Conservation (phyloP, 2,329 filamentous ascomycete species). For the Aspergillus sp. region DNA sequence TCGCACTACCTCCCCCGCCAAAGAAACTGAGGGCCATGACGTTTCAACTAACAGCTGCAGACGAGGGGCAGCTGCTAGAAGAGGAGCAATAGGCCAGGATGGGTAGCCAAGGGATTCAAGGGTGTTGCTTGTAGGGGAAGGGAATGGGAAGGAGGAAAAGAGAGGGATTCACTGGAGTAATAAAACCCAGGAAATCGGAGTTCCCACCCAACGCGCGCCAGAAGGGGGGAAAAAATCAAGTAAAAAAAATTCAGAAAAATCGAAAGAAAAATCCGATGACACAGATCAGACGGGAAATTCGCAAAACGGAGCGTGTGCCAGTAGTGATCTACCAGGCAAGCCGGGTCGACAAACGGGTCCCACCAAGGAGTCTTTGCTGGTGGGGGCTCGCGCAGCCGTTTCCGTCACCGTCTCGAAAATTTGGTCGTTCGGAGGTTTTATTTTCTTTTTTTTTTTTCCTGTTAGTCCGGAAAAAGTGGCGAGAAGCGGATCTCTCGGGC, state of each 20-base stretch:
- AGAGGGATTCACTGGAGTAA: not conserved
- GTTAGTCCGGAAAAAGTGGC: slow-evolving; percentile 15
- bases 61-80: slow-evolving; percentile 17
- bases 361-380: slow-evolving; percentile 15
- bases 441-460: not conserved
- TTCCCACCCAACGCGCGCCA: slow-evolving; percentile 4
- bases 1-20: slow-evolving; percentile 41
- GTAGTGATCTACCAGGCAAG: slow-evolving; percentile 41
- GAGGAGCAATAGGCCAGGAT: not conserved
- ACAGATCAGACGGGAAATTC: slow-evolving; percentile 18
- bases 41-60: slow-evolving; percentile 20
- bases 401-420: slow-evolving; percentile 22
- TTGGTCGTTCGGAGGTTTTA: slow-evolving; percentile 6
- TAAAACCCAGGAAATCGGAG: slow-evolving; percentile 3
- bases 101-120: slow-evolving; percentile 2
- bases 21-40: slow-evolving; percentile 49
- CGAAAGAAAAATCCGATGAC: slow-evolving; percentile 17
- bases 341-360: slow-evolving; percentile 44
- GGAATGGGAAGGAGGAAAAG: not conserved
- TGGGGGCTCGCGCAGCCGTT: slow-evolving; percentile 26
- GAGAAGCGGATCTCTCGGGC: slow-evolving; percentile 9
- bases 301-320: slow-evolving; percentile 20
- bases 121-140: not conserved
- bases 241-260: slow-evolving; percentile 11
- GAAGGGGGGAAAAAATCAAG: slow-evolving; percentile 1